Conservation (phyloP, 2,329 filamentous ascomycete genomes). For the Metarhizium robertsii region DNA sequence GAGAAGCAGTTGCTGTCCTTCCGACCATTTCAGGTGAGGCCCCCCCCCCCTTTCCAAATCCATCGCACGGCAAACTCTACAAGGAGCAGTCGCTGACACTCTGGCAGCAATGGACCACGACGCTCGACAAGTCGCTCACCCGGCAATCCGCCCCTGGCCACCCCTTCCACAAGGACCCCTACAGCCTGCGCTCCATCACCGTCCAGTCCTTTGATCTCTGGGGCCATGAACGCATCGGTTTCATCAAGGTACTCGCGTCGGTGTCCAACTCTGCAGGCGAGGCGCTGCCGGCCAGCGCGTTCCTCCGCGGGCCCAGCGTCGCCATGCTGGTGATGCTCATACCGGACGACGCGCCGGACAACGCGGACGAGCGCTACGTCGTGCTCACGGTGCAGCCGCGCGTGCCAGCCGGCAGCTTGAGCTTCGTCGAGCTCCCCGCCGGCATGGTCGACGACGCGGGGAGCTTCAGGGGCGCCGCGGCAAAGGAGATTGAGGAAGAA, state of each 20-base stretch:
- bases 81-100: conserved; percentile 24
- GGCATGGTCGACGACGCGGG: conserved; percentile 47
- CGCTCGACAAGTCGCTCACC: conserved; percentile 34
- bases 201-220: conserved; percentile 48
- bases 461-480: conserved; percentile 47
- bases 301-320: conserved; percentile 52
- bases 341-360: conserved; percentile 42
- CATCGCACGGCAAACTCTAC: no score
- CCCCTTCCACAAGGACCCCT: conserved; percentile 45
- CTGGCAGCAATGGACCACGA: conserved; percentile 41
- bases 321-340: conserved; percentile 49
- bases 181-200: conserved; percentile 38
- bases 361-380: conserved; percentile 41
- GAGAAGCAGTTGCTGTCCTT: conserved; percentile 33
- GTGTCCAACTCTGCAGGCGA: conserved; percentile 29
- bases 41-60: no score
- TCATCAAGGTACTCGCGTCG: conserved; percentile 43
- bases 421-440: conserved; percentile 48
- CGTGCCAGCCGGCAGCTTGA: conserved; percentile 38
- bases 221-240: conserved; percentile 37
- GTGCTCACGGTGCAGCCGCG: conserved; percentile 52
- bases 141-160: conserved; percentile 34
- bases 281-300: conserved; percentile 41
- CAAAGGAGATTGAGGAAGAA: conserved; percentile 53
- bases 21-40: conserved; percentile 6